phyloP scores from a whole-genome alignment of 139 green algal genomes.

The Chlorella sp. region DNA sequence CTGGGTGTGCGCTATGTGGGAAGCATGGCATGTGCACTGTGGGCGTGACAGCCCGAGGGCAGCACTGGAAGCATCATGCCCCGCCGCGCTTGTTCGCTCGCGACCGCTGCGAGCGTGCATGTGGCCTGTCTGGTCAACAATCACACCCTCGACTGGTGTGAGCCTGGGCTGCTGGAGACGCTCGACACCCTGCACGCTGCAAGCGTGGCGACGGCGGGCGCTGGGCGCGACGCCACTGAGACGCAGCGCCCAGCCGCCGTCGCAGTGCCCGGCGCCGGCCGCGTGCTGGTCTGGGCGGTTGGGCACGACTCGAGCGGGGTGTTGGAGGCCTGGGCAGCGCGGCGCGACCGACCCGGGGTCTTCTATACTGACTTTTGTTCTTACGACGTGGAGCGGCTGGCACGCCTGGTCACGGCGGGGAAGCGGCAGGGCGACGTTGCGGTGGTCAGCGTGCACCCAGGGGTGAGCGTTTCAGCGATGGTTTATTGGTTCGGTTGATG shows the following conservation, averaged over 20 bases:
- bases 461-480: too few relatives aligned
- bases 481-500: too few relatives aligned
- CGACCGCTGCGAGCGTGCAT: neutral
- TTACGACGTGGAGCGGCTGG: constrained; percentile 5
- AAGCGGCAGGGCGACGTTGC: constrained; percentile 17
- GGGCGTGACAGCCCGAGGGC: too few relatives aligned
- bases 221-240: neutral
- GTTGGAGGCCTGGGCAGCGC: constrained; percentile 1
- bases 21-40: too few relatives aligned
- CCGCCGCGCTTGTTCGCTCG: neutral
- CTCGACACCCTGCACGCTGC: constrained; percentile 6
- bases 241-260: neutral
- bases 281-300: constrained; percentile 24
- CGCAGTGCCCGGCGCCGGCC: neutral
- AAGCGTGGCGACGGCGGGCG: constrained; percentile 13
- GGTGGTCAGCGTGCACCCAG: too few relatives aligned
- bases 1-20: too few relatives aligned
- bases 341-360: neutral
- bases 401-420: constrained; percentile 6
- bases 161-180: constrained; percentile 13
- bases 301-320: constrained; percentile 18
- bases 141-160: constrained; percentile 18
- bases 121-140: constrained; percentile 31
- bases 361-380: constrained; percentile 5
- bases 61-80: neutral